Conservation (phyloP, 441 rosid species). For the Pelargonium myrrhifolium region DNA sequence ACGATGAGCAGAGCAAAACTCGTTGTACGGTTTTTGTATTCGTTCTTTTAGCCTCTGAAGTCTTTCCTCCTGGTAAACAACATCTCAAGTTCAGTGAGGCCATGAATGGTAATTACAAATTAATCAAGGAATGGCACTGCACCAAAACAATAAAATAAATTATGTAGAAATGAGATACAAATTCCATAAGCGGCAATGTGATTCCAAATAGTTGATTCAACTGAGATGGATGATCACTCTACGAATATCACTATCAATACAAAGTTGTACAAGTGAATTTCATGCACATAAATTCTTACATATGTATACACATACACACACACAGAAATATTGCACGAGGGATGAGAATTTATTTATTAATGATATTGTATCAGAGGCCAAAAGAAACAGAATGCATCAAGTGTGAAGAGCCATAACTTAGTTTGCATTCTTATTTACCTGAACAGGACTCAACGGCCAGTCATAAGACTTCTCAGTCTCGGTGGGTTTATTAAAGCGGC, state of each 20-base stretch:
- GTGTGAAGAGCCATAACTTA: not conserved
- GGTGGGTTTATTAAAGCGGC: slow-evolving; percentile 49
- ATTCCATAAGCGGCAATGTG: too few relatives aligned
- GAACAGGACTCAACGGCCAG: slow-evolving; percentile 50
- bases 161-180: too few relatives aligned
- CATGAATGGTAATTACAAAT: not conserved
- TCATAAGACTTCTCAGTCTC: slow-evolving; percentile 39
- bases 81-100: not conserved
- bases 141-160: too few relatives aligned
- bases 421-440: slow-evolving; percentile 35
- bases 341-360: not conserved
- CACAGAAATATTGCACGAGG: too few relatives aligned
- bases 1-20: slow-evolving; percentile 75
- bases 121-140: not conserved
- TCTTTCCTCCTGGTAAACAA: slow-evolving; percentile 51
- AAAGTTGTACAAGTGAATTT: too few relatives aligned
- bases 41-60: slow-evolving; percentile 74
- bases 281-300: too few relatives aligned
- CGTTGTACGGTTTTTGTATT: slow-evolving; percentile 62
- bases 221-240: too few relatives aligned
- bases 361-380: not conserved
- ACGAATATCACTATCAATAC: too few relatives aligned
- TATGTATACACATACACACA: too few relatives aligned
- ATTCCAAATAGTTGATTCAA: too few relatives aligned
- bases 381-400: not conserved